These are phyloP conservation scores for Phellinidium pouzarii DNA, from an alignment of 1,284 basidiomycete species.

Conservation along the genomic window DNA sequence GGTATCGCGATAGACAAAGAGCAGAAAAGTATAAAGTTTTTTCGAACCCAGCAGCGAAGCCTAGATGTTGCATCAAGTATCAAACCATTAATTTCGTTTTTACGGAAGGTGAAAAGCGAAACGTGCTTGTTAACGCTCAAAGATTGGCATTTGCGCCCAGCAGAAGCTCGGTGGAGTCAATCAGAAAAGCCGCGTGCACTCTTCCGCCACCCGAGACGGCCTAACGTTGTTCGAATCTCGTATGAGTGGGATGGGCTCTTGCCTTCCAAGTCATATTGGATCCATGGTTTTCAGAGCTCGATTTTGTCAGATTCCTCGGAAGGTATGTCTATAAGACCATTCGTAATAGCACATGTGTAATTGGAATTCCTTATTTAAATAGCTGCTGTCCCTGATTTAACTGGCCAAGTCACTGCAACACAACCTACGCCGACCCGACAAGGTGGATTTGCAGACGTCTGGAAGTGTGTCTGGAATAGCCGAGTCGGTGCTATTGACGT, in stretches of 20 bases:
- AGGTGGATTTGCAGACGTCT: constrained; percentile 41
- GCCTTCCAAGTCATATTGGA: not conserved
- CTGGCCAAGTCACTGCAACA: constrained; percentile 29
- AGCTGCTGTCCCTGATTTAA: constrained; percentile 28
- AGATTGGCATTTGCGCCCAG: not conserved
- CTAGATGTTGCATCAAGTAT: not conserved
- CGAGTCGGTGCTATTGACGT: not conserved
- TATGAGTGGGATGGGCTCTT: not conserved
- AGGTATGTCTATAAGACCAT: not conserved
- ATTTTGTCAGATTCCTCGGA: not conserved
- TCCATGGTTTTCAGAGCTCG: not conserved
- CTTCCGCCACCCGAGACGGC: not conserved
- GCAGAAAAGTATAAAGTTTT: not conserved
- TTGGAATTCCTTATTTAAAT: not conserved
- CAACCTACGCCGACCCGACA: constrained; percentile 32
- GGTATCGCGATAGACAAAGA: not conserved
- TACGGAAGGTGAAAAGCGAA: not conserved
- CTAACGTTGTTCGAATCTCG: not conserved
- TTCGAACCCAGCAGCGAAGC: not conserved
- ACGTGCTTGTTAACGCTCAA: not conserved
- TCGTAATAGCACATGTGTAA: not conserved
- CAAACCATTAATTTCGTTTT: not conserved
- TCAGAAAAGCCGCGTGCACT: not conserved
- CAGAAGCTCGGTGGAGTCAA: not conserved
- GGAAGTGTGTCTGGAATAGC: constrained; percentile 22